Conservation (phyloP, 2,329 filamentous ascomycete genomes). For the Alternaria gansuensis region DNA sequence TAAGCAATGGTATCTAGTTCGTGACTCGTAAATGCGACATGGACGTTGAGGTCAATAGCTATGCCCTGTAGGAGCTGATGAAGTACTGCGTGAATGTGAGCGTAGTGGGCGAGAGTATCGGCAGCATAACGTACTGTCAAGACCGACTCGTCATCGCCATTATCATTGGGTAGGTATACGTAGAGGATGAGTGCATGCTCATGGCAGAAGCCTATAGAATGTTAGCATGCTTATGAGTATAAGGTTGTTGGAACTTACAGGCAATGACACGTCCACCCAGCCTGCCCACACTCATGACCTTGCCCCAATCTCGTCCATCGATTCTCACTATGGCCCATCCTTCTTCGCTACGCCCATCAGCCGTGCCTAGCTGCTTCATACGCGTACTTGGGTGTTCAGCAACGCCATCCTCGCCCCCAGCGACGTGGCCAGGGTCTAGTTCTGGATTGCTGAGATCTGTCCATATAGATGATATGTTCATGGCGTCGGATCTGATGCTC, state of each 20-base stretch:
- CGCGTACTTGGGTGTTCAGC: conserved; percentile 82
- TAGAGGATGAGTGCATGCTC: conserved; percentile 84
- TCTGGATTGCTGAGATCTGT: conserved; percentile 85
- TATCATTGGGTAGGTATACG: conserved; percentile 79
- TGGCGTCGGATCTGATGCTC: conserved; percentile 80
- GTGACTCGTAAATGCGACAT: conserved; percentile 8
- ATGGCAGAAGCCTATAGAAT: conserved; percentile 69
- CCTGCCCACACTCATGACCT: conserved; percentile 89
- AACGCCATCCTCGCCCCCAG: conserved; percentile 69
- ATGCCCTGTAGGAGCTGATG: conserved; percentile 64
- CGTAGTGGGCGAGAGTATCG: background rate
- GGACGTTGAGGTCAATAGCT: conserved; percentile 1
- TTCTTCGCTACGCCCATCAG: conserved; percentile 73
- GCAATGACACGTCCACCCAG: conserved; percentile 92
- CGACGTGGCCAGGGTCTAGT: conserved; percentile 79
- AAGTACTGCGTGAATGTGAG: conserved; percentile 61
- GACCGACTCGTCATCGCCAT: conserved; percentile 74
- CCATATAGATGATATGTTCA: conserved; percentile 88
- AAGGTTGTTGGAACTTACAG: conserved; percentile 62
- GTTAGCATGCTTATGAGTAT: conserved; percentile 24
- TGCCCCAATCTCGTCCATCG: conserved; percentile 93
- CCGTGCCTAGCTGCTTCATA: conserved; percentile 69
- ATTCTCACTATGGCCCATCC: conserved; percentile 90
- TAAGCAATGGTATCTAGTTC: conserved; percentile 16
- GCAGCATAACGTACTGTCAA: conserved; percentile 68